A percentile compares a stretch with the other conserved stretches of the same genome.
Evolutionary conservation across 1,139 yeast genomes (phyloP).

Genomic region (Blastobotrys illinoisensis): DNA sequence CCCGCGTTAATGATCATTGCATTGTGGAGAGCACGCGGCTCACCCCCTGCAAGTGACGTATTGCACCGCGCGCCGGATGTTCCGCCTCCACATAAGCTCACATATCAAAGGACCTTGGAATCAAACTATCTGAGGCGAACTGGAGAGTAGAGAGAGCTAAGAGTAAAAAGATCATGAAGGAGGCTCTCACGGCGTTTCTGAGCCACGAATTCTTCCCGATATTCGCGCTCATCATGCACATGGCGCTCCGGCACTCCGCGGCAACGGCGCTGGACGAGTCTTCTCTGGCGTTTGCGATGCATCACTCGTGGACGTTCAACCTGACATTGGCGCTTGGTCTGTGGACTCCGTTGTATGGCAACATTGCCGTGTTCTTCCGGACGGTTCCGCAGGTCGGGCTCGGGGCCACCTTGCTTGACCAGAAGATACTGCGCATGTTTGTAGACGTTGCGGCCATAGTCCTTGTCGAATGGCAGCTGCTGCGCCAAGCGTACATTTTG

Average conservation of each 20-base stretch:
- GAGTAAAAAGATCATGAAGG: neutral
- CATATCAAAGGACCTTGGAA: neutral
- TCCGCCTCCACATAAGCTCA: neutral
- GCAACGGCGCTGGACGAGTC: neutral
- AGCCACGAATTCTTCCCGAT: neutral
- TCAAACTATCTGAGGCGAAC: neutral
- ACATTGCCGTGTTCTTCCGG: conserved; percentile 3
- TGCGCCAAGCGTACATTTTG: neutral
- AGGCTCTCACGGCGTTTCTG: neutral
- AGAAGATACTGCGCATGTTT: neutral
- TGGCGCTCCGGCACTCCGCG: neutral
- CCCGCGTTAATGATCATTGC: neutral
- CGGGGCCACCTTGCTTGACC: neutral
- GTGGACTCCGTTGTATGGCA: conserved; percentile 6
- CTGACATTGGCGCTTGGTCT: conserved; percentile 10
- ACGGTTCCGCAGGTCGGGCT: neutral
- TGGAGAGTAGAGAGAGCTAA: neutral
- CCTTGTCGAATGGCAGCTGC: neutral
- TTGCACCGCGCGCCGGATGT: neutral
- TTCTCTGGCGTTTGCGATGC: neutral
- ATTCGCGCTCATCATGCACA: neutral
- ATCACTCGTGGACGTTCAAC: conserved; percentile 12
- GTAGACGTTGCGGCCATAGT: neutral
- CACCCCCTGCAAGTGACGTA: neutral
- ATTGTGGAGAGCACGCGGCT: neutral